These are phyloP conservation scores for Chamaenerion angustifolium DNA, from an alignment of 345 rosid species.

Conservation along the genomic window DNA sequence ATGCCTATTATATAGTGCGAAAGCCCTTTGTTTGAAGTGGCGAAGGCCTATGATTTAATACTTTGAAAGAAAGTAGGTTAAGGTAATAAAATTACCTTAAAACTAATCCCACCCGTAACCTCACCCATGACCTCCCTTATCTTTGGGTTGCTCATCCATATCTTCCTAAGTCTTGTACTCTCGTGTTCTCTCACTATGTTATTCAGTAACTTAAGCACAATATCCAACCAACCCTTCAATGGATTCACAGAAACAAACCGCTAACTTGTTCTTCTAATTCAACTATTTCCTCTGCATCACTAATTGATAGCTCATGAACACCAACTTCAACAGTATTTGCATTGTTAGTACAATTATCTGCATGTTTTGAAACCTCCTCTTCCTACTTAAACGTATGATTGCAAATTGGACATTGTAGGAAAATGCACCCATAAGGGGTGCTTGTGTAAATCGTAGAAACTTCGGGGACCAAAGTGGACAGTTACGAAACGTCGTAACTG, in stretches of 20 bases:
- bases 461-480: too few species aligned
- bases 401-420: too few species aligned
- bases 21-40: too few species aligned
- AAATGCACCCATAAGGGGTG: too few species aligned
- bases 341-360: conserved; percentile 42
- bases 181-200: conserved; percentile 73
- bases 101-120: conserved; percentile 59
- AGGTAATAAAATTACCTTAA: too few species aligned
- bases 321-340: conserved; percentile 9
- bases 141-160: conserved; percentile 74
- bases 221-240: conserved; percentile 39
- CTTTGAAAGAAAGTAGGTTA: too few species aligned
- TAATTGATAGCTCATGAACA: conserved; percentile 6
- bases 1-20: too few species aligned
- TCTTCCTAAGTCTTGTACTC: conserved; percentile 64
- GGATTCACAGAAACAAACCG: conserved; percentile 49
- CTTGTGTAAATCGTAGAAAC: too few species aligned
- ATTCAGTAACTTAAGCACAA: conserved; percentile 48
- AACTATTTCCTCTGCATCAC: conserved; percentile 10
- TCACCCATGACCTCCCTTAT: conserved; percentile 68
- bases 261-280: conserved; percentile 38
- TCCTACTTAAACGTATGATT: conserved; percentile 37
- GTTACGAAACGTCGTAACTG: too few species aligned
- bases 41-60: too few species aligned
- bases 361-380: conserved; percentile 64